Percentiles rank a stretch among this genome's conserved stretches.
phyloP scores from a whole-genome alignment of 352 stramenopile genomes.

The Phytophthora crassamura region DNA sequence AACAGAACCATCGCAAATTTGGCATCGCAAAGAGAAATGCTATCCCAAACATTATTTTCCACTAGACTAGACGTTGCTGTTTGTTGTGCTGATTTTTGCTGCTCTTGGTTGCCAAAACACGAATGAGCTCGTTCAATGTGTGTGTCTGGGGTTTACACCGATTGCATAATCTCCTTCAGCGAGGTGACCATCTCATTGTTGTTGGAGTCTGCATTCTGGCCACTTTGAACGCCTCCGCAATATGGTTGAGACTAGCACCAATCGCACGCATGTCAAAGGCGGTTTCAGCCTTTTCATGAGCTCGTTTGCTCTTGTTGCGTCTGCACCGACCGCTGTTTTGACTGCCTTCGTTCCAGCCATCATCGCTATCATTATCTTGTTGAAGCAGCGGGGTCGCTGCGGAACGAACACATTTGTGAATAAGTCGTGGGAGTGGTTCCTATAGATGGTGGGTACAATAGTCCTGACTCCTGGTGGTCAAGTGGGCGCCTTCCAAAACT shows the following conservation, averaged over 20 bases:
- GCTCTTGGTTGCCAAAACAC: constrained; percentile 4
- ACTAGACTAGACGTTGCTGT: too few relatives aligned
- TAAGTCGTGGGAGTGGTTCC: too few relatives aligned
- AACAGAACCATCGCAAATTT: background rate
- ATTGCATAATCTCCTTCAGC: background rate
- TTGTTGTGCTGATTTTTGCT: too few relatives aligned
- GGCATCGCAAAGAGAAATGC: constrained; percentile 2
- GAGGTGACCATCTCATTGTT: background rate
- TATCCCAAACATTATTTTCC: too few relatives aligned
- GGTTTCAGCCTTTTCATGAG: background rate
- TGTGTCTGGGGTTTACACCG: too few relatives aligned
- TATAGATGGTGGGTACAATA: too few relatives aligned
- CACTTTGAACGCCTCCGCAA: constrained; percentile 9
- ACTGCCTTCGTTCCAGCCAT: too few relatives aligned
- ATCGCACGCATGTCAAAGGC: background rate
- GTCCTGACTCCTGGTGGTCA: too few relatives aligned
- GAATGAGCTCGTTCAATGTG: background rate
- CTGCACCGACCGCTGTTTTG: background rate
- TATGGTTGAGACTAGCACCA: constrained; percentile 3
- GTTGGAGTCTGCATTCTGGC: background rate
- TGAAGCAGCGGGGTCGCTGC: too few relatives aligned
- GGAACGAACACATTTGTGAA: too few relatives aligned
- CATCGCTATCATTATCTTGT: too few relatives aligned
- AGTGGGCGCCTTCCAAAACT: too few relatives aligned
- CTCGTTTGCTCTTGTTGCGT: background rate